These are phyloP conservation scores for Neonectria punicea DNA, from an alignment of 2,329 filamentous ascomycete genomes.

Conservation along the genomic window DNA sequence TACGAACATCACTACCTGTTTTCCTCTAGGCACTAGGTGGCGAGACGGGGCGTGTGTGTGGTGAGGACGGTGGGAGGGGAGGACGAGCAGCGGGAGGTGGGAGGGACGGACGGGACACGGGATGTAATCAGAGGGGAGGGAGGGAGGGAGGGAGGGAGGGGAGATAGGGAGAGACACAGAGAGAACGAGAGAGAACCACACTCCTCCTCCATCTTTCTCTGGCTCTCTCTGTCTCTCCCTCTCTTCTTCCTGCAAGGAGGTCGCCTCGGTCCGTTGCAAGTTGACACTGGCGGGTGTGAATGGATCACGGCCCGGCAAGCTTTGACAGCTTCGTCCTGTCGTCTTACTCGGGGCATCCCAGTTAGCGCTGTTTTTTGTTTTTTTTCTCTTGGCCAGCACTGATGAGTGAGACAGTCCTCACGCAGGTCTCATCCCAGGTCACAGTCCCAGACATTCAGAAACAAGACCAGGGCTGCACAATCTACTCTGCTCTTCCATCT, in stretches of 20 bases:
- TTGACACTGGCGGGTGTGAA: conserved; percentile 4
- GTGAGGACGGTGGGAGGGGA: conserved; percentile 10
- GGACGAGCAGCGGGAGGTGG: background rate
- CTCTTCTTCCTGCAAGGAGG: background rate
- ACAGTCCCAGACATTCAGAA: background rate
- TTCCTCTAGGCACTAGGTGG: background rate
- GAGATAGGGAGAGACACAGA: too few species aligned
- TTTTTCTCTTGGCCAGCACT: too few species aligned
- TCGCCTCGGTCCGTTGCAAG: background rate
- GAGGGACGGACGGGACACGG: background rate
- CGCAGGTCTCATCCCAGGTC: conserved; percentile 1
- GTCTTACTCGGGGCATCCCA: too few species aligned
- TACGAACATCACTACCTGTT: background rate
- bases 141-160: too few species aligned
- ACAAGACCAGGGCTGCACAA: background rate
- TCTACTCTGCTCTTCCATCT: too few species aligned
- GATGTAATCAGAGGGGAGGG: too few species aligned
- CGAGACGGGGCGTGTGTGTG: conserved; percentile 3
- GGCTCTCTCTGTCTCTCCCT: background rate
- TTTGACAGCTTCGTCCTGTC: background rate
- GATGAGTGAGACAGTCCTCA: background rate
- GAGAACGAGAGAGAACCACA: background rate
- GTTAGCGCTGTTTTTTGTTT: too few species aligned
- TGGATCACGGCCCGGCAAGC: conserved; percentile 6
- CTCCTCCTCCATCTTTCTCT: conserved; percentile 1